Evolutionary conservation across 352 stramenopile species (phyloP).

Genomic region (Globisporangium abappressorium): DNA sequence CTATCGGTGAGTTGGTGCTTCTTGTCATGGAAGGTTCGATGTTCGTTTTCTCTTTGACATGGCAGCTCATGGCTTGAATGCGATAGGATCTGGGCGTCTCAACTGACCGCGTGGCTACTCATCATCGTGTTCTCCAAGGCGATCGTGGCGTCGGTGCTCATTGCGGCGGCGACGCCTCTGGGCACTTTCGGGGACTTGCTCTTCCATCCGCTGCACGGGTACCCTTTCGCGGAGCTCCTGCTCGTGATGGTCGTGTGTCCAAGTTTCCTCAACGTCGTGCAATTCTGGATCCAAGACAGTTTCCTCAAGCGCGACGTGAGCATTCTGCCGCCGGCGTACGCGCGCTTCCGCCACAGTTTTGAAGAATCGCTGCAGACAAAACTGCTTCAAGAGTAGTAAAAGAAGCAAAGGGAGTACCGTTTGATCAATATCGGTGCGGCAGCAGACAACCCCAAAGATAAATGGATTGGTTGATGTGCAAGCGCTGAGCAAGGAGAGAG

Average conservation of each 20-base stretch:
- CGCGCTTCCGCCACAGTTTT: constrained; percentile 58
- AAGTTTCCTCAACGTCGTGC: constrained; percentile 81
- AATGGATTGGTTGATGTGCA: neutral
- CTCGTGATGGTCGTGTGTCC: constrained; percentile 81
- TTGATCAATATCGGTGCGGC: neutral
- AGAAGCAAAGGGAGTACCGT: neutral
- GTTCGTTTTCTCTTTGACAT: neutral
- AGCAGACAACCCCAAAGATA: neutral
- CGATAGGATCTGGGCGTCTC: constrained; percentile 48
- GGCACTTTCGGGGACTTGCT: constrained; percentile 61
- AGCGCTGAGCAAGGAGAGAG: neutral
- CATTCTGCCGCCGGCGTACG: constrained; percentile 55
- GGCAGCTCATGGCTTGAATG: neutral
- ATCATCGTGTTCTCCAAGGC: constrained; percentile 83
- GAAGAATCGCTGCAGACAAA: constrained; percentile 70
- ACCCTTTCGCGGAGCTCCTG: constrained; percentile 69
- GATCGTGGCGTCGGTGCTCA: constrained; percentile 73
- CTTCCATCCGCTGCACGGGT: constrained; percentile 53
- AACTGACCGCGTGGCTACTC: constrained; percentile 57
- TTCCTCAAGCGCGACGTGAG: constrained; percentile 79
- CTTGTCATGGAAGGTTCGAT: neutral
- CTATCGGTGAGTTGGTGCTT: constrained; percentile 29
- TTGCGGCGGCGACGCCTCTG: constrained; percentile 42
- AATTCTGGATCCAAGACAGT: constrained; percentile 87
- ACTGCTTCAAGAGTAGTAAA: constrained; percentile 37